Evolutionary conservation across 352 stramenopile species (phyloP).

Genomic region (Paralagenidium karlingii): DNA sequence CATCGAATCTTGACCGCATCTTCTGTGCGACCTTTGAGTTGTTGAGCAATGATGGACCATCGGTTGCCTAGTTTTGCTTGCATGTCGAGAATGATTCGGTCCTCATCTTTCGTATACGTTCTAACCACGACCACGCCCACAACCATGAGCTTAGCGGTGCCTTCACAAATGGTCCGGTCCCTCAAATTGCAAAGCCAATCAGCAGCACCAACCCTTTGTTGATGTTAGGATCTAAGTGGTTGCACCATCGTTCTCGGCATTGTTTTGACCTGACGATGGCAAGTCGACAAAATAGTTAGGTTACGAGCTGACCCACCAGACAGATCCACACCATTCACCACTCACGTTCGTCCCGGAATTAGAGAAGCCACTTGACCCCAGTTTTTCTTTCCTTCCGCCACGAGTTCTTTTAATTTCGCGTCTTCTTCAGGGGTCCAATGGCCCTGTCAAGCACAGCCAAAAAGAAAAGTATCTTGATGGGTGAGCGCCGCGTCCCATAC

Average conservation of each 20-base stretch:
- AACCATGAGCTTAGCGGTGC: not conserved
- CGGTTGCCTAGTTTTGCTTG: slow-evolving; percentile 85
- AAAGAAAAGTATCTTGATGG: not conserved
- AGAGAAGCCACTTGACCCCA: slow-evolving; percentile 81
- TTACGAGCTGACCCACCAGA: slow-evolving; percentile 7
- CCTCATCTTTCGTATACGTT: slow-evolving; percentile 83
- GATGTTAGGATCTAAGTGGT: slow-evolving; percentile 87
- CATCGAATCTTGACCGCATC: slow-evolving; percentile 90
- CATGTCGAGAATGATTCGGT: slow-evolving; percentile 89
- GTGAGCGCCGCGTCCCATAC: slow-evolving; percentile 2
- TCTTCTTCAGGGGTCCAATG: slow-evolving; percentile 89
- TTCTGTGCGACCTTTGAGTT: slow-evolving; percentile 84
- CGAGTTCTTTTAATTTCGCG: slow-evolving; percentile 62
- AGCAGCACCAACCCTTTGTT: slow-evolving; percentile 82
- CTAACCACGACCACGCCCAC: slow-evolving; percentile 11
- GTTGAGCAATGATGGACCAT: slow-evolving; percentile 88
- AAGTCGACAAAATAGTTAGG: too few relatives aligned
- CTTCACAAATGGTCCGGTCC: too few relatives aligned
- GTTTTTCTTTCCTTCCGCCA: slow-evolving; percentile 82
- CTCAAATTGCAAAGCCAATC: not conserved
- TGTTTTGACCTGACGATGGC: slow-evolving; percentile 72
- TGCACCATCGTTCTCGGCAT: slow-evolving; percentile 87
- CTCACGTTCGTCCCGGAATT: slow-evolving; percentile 72
- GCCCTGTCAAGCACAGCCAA: slow-evolving; percentile 26
- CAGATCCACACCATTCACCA: slow-evolving; percentile 1